Conservation (phyloP, 306 rosid species). For the Fragaria iinumae region DNA sequence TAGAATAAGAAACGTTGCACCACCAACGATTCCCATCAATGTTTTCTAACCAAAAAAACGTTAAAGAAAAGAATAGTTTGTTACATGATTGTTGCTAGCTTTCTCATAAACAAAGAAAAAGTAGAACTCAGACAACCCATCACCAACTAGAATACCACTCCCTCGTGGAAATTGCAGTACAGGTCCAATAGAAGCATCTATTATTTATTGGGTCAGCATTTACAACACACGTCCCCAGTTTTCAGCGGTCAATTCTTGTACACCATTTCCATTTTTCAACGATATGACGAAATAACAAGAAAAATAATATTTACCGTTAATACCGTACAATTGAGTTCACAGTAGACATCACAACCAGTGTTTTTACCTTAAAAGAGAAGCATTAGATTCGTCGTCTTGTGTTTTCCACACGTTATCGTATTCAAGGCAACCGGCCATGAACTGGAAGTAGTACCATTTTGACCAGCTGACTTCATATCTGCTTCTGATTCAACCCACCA, state of each 20-base stretch:
- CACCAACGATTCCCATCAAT: background rate
- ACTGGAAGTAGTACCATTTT: slow-evolving; percentile 10
- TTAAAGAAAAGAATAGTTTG: background rate
- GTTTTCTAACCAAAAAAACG: background rate
- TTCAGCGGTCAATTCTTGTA: background rate
- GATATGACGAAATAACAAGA: background rate
- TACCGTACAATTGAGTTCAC: background rate
- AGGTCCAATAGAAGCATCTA: background rate
- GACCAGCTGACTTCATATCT: slow-evolving; percentile 5
- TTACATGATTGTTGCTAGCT: background rate
- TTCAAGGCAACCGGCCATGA: background rate
- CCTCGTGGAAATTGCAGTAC: background rate
- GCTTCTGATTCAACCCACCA: background rate
- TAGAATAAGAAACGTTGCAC: background rate
- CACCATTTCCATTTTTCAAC: background rate
- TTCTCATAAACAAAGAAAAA: background rate
- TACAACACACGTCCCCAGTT: background rate
- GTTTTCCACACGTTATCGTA: background rate
- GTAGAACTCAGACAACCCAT: background rate
- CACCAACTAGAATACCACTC: background rate
- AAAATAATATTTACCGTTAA: too few relatives aligned
- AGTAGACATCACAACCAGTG: background rate
- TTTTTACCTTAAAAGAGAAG: background rate
- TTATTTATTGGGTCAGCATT: slow-evolving; percentile 7
- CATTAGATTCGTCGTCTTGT: background rate